Percentiles rank a stretch among this genome's conserved stretches.
These are phyloP conservation scores for Conringia planisiliqua DNA, from an alignment of 345 rosid species.

Conservation along the genomic window DNA sequence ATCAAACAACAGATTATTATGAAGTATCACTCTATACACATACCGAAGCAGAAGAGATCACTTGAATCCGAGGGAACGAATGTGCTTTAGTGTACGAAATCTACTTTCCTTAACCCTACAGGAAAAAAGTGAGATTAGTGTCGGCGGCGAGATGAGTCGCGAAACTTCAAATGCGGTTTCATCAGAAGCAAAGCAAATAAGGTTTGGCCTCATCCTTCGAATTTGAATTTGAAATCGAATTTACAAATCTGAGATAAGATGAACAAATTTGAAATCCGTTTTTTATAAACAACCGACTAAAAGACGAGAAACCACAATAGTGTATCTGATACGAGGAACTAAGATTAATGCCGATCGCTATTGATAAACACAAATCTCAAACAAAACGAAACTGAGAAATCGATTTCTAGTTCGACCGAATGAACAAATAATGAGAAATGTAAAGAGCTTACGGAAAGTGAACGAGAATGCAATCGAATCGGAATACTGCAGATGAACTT, in stretches of 20 bases:
- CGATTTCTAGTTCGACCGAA: constrained; percentile 9
- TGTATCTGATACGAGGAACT: background rate
- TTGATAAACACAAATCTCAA: background rate
- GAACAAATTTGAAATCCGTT: constrained; percentile 13
- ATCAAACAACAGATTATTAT: constrained; percentile 6
- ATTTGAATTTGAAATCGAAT: background rate
- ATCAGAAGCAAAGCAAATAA: background rate
- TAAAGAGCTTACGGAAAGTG: background rate
- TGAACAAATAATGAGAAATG: background rate
- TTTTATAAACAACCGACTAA: background rate
- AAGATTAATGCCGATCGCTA: background rate
- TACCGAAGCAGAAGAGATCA: background rate
- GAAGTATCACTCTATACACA: background rate
- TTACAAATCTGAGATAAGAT: constrained; percentile 14
- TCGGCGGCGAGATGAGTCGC: constrained; percentile 13
- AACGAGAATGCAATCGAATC: constrained; percentile 18
- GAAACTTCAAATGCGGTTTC: background rate
- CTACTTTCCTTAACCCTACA: background rate
- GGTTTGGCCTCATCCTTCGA: background rate
- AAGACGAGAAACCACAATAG: background rate
- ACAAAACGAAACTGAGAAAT: background rate
- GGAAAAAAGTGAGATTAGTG: background rate
- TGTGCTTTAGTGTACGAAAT: background rate
- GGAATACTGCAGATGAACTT: background rate
- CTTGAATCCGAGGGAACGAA: background rate